Percentiles rank a stretch among this genome's conserved stretches.
These are phyloP conservation scores for Russula lepida DNA, from an alignment of 768 basidiomycete species.

Conservation along the genomic window DNA sequence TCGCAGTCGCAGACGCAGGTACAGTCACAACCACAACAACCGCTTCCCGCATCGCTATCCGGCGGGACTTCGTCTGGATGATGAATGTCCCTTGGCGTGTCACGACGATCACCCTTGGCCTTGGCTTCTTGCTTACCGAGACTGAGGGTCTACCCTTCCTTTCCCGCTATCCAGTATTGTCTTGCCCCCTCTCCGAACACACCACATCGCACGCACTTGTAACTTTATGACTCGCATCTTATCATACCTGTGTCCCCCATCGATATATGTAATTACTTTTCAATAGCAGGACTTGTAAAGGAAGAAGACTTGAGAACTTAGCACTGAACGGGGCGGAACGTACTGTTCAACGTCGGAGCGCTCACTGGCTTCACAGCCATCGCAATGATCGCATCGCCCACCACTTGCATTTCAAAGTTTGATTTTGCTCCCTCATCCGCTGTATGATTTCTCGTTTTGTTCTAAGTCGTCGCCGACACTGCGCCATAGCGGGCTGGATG, in stretches of 20 bases:
- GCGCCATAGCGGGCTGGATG: neutral
- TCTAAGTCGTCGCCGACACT: neutral
- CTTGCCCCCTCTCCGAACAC: neutral
- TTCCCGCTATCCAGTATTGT: neutral
- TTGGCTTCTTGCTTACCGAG: neutral
- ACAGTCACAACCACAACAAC: slow-evolving; percentile 6
- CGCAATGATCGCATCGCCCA: neutral
- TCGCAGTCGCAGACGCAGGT: neutral
- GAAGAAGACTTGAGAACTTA: neutral
- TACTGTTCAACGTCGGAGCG: neutral
- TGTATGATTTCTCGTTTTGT: neutral
- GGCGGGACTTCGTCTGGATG: slow-evolving; percentile 13
- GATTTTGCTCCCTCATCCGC: neutral
- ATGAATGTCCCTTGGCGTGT: neutral
- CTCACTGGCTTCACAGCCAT: neutral
- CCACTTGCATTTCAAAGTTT: neutral
- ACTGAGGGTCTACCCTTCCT: neutral
- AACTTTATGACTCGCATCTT: slow-evolving; percentile 21
- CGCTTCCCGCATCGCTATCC: slow-evolving; percentile 1
- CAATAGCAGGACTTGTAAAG: neutral
- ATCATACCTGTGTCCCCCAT: slow-evolving; percentile 12
- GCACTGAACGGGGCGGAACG: neutral
- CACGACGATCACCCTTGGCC: neutral
- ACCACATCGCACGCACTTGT: slow-evolving; percentile 18
- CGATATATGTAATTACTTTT: slow-evolving; percentile 7